Base-by-base conservation (phyloP, 2,329 filamentous ascomycete species). In the Calonectria naviculata region DNA sequence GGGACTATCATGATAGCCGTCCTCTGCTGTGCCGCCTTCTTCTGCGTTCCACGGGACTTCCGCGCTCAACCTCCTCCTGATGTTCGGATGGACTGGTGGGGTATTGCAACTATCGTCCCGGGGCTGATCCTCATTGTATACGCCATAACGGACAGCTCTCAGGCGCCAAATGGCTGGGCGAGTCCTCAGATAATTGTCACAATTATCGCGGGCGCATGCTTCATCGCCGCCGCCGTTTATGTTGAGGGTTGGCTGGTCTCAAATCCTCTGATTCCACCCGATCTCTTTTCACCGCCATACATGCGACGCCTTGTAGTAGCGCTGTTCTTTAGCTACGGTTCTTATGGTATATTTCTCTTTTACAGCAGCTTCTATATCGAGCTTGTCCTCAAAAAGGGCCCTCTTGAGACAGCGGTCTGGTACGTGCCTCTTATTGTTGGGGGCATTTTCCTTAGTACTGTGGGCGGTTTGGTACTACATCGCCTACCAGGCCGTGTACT, bases 121-220 rank as follows among this genome's bases (percentile, higher is more conserved):
- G 93, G 92, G 0, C 81, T 95, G 15, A 86, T 93, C 2, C 86
- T 97, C 29, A 85, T 94, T 73, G 92, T 95, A 0, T 96, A 92
- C 76, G 92, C 93, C 0, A 89, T 97, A 63, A 95, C 93, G 0
- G 92, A 94, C 58, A 92, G 91, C 9, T 89, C 91, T 0, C 90
- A 94, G 79, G 93, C 93, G 0, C 88, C 91, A 0, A 80, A 90
- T 3, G 90, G 92, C 2, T 96, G 94, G 93, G 85, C 82, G n/a
- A 94, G 92, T 0, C 92, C 93, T 1, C 94, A 95, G 74, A 91
- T 96, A 42, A 89, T 89, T 46, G 84, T 91, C 12, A 90, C 91
- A 0, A 88, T 96, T 56, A 83, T 91, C 4, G 44, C 93, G 1
- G 94, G 94, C 0, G 82, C 88, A 7, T 68, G 94, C 0, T 81